Evolutionary conservation across 768 basidiomycete genomes (phyloP), one percentile per base, ranked within the genome.

Genomic region (Tricholoma terreum): DNA sequence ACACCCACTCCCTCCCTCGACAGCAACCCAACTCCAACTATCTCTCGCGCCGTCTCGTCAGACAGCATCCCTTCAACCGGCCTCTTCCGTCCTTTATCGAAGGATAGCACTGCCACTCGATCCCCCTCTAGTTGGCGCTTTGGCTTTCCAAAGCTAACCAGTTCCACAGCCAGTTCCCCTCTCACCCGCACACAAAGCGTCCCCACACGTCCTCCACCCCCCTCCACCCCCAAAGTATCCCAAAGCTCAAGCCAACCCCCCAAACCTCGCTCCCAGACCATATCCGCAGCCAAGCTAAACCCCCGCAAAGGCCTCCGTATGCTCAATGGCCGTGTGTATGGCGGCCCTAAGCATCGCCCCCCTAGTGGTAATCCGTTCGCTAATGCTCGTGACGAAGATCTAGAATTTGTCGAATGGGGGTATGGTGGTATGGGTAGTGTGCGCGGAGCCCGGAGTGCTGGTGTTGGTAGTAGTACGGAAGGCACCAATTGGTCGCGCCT

Each of bases 381-480:
- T 6, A 85, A 78, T 56, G 84, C 77, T 12, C 77, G 78, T 4
- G 84, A 85, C 27, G 82, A 85, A 0, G 89, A 91, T 59, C 88
- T 89, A 31, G 88, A 88, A 67, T 95, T 95, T 63, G 90, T 93
- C 14, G 93, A 95, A 70, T 95, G 93, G 93, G 93, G 93, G 0
- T 90, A 89, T 57, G 90, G 90, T 31, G 90, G 90, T 2, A 87
- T 93, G 87, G 92, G 92, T 24, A 81, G 80, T 34, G 80, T 81
- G 0, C 73, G 72, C 27, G 77, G 76, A 2, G 77, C 73, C 0
- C 43, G 34, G 19, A 61, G 63, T 22, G 65, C 65, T 1, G 65
- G 65, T 8, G 50, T 62, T 8, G 57, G 31, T 8, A 58, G 52
- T 4, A 43, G 30, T 43, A 74, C 74, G 42, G 72, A 73, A 10